These are phyloP conservation scores for Backusella psychrophila DNA, from an alignment of 192 early-diverging fungal genomes.

Conservation along the genomic window DNA sequence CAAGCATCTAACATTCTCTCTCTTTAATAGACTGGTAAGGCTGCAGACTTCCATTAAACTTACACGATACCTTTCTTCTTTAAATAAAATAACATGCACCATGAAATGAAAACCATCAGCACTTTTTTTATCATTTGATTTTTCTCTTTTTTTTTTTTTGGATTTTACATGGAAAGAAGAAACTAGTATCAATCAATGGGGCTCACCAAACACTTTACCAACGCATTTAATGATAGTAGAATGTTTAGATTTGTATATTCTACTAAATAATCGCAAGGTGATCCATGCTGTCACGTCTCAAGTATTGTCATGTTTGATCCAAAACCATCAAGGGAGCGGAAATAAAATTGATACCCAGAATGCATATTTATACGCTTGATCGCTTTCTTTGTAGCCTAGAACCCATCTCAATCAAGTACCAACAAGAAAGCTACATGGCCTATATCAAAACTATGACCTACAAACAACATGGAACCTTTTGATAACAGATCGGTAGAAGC, in stretches of 20 bases:
- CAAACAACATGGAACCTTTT: neutral
- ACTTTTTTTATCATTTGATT: slow-evolving; percentile 27
- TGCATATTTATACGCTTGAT: no score
- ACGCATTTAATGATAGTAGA: slow-evolving; percentile 84
- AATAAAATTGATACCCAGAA: no score
- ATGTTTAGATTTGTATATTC: slow-evolving; percentile 27
- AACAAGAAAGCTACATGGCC: no score
- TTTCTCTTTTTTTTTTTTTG: neutral
- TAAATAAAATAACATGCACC: neutral
- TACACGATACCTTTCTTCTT: neutral
- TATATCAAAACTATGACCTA: neutral
- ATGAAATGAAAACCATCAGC: neutral
- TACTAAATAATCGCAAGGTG: no score
- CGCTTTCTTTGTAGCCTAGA: no score
- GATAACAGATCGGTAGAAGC: no score
- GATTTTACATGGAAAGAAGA: no score
- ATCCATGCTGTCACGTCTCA: no score
- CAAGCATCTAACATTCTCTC: neutral
- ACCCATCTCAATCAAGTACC: no score
- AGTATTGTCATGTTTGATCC: no score
- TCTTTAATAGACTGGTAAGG: slow-evolving; percentile 36
- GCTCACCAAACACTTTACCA: slow-evolving; percentile 72
- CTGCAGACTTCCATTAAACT: slow-evolving; percentile 33
- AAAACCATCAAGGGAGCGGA: no score
- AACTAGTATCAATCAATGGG: slow-evolving; percentile 59